Base-by-base conservation (phyloP, 179 eudicot species). In the Beta macrorhiza region DNA sequence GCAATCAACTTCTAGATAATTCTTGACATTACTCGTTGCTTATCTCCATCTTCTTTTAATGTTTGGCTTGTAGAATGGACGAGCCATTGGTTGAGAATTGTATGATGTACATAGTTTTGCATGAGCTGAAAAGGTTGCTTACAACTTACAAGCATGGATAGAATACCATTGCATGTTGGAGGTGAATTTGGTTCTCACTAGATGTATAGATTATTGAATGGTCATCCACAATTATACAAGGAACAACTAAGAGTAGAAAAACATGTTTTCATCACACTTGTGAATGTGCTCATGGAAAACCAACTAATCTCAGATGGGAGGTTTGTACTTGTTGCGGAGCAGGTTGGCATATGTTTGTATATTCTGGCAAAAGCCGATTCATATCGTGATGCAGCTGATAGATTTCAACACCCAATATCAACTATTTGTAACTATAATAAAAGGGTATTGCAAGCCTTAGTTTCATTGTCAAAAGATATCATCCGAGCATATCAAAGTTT, bases 101-200 rank as follows among this genome's bases (percentile, higher is more conserved):
- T 53, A 53, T 10, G 57, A 53, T 7, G 11, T 53, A 25, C 25
- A 29, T 29, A 55, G 58, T 15, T 15, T 9, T 55, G 58, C 16
- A 55, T 55, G 58, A 55, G 58, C 58, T 55, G 14, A 55, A 15
- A 55, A 55, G 58, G 58, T 55, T 55, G 11, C 58, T 55, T 55
- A 55, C 58, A 55, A 62, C 32, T 29, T 29, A 29, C 32, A 29
- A 29, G 67, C 32, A n/a, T 20, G 32, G 25, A 62, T 62, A 9
- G 67, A 62, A 62, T 62, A n/a, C 67, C 67, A n/a, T 62, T 62
- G 67, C 67, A 62, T 20, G 25, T 20, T 62, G 67, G 32, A 62
- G 67, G 67, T 62, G 29, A 62, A 62, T 11, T 0, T 20, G 67
- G 32, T n/a, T n/a, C 9, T 62, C 29, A 20, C 0, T 20, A 37